phyloP scores from a whole-genome alignment of 2,329 filamentous ascomycete species.

The Paracoccidioides lutzii region DNA sequence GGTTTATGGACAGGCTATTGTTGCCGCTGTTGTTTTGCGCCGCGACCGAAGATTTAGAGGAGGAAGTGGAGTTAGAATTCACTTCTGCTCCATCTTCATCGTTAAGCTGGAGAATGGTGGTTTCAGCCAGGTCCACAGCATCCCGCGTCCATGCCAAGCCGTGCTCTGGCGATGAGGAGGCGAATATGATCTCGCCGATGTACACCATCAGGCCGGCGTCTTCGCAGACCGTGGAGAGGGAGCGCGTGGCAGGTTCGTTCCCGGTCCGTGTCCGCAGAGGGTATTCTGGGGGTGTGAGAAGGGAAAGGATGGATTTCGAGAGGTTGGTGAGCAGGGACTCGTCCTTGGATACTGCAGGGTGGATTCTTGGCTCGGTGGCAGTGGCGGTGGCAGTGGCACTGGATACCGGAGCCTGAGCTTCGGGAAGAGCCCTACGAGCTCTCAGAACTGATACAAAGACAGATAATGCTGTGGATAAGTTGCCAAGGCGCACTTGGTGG shows the following conservation, averaged over 20 bases:
- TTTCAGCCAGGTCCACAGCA: slow-evolving; percentile 67
- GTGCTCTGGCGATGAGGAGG: slow-evolving; percentile 50
- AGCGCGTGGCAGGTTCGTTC: slow-evolving; percentile 51
- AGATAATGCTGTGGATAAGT: slow-evolving; percentile 58
- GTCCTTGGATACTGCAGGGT: slow-evolving; percentile 10
- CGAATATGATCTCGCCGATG: slow-evolving; percentile 86
- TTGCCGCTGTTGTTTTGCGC: not conserved
- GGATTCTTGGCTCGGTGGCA: slow-evolving; percentile 16
- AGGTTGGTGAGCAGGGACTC: slow-evolving; percentile 23
- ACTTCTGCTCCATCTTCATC: slow-evolving; percentile 15
- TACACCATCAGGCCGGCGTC: slow-evolving; percentile 79
- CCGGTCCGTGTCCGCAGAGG: slow-evolving; percentile 60
- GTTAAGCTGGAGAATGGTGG: slow-evolving; percentile 36
- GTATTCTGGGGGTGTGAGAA: slow-evolving; percentile 47
- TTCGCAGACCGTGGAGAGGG: slow-evolving; percentile 56
- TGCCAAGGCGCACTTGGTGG: slow-evolving; percentile 58
- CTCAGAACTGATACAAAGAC: slow-evolving; percentile 76
- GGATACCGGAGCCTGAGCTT: not conserved
- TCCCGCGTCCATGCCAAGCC: slow-evolving; percentile 84
- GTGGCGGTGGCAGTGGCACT: slow-evolving; percentile 11
- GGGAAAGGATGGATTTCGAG: slow-evolving; percentile 36
- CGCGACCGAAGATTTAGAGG: not conserved
- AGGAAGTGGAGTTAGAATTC: not conserved
- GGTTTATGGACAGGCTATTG: slow-evolving; percentile 10
- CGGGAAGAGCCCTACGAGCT: slow-evolving; percentile 51